Percentiles rank a stretch among this genome's conserved stretches.
These are phyloP conservation scores for Serendipita indica DNA, from an alignment of 768 basidiomycete genomes.

Conservation along the genomic window DNA sequence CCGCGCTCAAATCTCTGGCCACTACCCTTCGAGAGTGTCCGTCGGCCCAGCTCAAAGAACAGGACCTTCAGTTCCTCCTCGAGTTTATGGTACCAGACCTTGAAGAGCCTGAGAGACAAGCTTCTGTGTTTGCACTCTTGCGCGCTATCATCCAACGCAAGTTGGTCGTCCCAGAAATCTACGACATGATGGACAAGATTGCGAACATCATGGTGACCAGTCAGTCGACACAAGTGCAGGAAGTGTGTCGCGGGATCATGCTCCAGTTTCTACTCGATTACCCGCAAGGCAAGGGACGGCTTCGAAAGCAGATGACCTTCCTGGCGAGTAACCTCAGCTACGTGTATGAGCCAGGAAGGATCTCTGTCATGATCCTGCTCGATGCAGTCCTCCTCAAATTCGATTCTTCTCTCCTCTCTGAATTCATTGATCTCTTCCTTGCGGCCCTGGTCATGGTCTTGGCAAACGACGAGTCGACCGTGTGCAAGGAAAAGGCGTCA, in stretches of 20 bases:
- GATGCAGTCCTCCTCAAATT: slow-evolving; percentile 75
- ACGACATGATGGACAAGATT: slow-evolving; percentile 90
- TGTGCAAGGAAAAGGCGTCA: slow-evolving; percentile 80
- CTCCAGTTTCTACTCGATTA: slow-evolving; percentile 95
- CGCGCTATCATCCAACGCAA: slow-evolving; percentile 82
- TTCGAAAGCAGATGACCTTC: slow-evolving; percentile 79
- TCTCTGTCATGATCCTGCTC: slow-evolving; percentile 91
- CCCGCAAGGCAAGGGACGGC: slow-evolving; percentile 84
- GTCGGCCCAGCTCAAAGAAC: slow-evolving; percentile 67
- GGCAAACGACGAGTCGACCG: slow-evolving; percentile 84
- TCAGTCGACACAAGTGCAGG: slow-evolving; percentile 82
- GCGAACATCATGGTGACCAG: slow-evolving; percentile 86
- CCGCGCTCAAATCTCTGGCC: slow-evolving; percentile 73
- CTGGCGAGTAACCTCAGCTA: slow-evolving; percentile 87
- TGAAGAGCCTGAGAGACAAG: slow-evolving; percentile 77
- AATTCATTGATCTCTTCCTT: slow-evolving; percentile 81
- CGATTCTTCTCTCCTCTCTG: slow-evolving; percentile 50
- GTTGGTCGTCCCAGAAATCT: slow-evolving; percentile 90
- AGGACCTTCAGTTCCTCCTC: slow-evolving; percentile 74
- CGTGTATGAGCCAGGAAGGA: slow-evolving; percentile 73
- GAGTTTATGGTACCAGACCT: slow-evolving; percentile 79
- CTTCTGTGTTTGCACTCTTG: slow-evolving; percentile 72
- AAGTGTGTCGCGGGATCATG: slow-evolving; percentile 73
- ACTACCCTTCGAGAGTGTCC: slow-evolving; percentile 83
- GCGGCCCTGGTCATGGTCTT: slow-evolving; percentile 83